These are phyloP conservation scores for Herpetospermum pedunculosum DNA, from an alignment of 306 rosid genomes.

Conservation along the genomic window DNA sequence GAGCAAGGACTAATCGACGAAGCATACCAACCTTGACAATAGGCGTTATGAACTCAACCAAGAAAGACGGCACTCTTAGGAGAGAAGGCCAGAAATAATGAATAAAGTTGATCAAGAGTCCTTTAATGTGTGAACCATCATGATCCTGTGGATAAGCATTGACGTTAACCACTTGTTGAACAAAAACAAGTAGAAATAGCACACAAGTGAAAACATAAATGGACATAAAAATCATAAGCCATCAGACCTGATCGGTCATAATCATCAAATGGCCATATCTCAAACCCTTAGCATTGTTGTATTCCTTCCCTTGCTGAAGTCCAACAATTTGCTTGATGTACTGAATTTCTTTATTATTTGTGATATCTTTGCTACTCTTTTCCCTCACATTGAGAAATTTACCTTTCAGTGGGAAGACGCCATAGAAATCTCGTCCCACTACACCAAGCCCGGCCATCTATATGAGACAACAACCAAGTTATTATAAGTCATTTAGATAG, in stretches of 20 bases:
- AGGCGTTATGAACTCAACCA: conserved; percentile 89
- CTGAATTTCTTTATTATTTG: conserved; percentile 80
- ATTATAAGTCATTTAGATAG: neutral
- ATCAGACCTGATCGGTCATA: conserved; percentile 94
- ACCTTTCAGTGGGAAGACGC: conserved; percentile 89
- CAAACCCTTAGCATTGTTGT: conserved; percentile 44
- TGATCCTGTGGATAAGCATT: conserved; percentile 48
- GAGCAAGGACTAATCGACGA: neutral
- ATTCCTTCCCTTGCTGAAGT: conserved; percentile 82
- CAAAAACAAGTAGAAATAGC: neutral
- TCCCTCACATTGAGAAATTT: conserved; percentile 92
- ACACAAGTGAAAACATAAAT: neutral
- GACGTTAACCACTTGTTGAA: neutral
- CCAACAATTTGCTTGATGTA: conserved; percentile 87
- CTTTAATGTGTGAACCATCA: conserved; percentile 97
- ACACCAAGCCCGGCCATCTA: conserved; percentile 97
- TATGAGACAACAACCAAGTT: conserved; percentile 9
- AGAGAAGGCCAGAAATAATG: conserved; percentile 96
- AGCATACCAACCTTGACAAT: conserved; percentile 67
- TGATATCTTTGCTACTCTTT: conserved; percentile 66
- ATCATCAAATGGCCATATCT: conserved; percentile 98
- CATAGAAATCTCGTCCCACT: conserved; percentile 83
- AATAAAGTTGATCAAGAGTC: conserved; percentile 74
- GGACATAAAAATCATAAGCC: neutral
- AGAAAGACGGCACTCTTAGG: conserved; percentile 65